Evolutionary conservation across 768 basidiomycete genomes (phyloP), one percentile per base, ranked within the genome.

Genomic region (Lentinula sp.): DNA sequence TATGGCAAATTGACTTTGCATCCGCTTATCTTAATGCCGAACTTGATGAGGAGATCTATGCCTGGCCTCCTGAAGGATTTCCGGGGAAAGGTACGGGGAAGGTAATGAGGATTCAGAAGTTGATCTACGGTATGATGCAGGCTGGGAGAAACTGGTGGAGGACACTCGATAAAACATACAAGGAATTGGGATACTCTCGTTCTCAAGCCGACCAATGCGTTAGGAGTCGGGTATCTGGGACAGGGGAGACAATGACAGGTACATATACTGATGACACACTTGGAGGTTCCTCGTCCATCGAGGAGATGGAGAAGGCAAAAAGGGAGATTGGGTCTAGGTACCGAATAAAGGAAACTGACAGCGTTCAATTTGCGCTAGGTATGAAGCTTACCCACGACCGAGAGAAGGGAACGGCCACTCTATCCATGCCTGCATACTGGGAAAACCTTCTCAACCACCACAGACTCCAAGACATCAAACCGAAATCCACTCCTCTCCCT

Each of bases 401-500:
- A 18, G 53, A 61, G 3, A 18, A 32, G 6, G 46, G 55, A 2
- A 64, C n/a, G 8, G 61, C 61, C 18, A 54, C 37, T 8, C 37
- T 65, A 1, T 49, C 45, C n/a, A 63, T 64, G 56, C 39, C 20
- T 20, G 52, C 57, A 20, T 62, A 65, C 42, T 45, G 57, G 18
- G 60, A 66, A 4, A 32, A 41, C 1, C 52, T 71, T 1, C 9
- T 70, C n/a, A 1, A 36, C 18, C 5, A 55, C 28, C 63, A 62
- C 23, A 51, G 62, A 2, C 45, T 68, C 2, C n/a, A 32, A 13
- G 45, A 60, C 36, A 28, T 60, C 8, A 56, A 61, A 13, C 61
- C 62, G 3, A 51, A 60, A 2, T 15, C 61, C 1, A 64, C 61
- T 4, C 68, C 67, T 1, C 53, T 68, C 5, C 61, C 60, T 37